Base-by-base conservation (phyloP, 2,329 filamentous ascomycete genomes). In the Claviceps paspali region DNA sequence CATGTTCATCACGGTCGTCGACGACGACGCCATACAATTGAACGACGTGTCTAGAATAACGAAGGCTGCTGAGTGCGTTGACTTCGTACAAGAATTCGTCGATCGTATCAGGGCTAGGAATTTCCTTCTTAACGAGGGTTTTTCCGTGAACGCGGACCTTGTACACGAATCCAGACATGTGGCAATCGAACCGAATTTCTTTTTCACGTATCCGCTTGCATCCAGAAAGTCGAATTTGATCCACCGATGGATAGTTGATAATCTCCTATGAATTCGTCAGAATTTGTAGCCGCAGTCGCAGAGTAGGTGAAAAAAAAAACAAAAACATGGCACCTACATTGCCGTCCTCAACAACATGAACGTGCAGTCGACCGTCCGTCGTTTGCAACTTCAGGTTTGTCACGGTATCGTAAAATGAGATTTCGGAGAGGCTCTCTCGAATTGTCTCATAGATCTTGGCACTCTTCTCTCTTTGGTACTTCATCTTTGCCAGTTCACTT, bases 21-120 rank as follows among this genome's bases (percentile, higher is more conserved):
- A 94, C 76, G 31, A 96, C 80, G 30, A 96, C 73, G 5, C 85
- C 91, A 49, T 87, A 79, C 48, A 96, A 85, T 34, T 76, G 70
- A 43, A 96, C 91, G 41, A 96, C 84, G 49, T 80, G 79, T 5
- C 68, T 65, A 2, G 84, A 83, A 39, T 73, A 75, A 29, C 70
- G 68, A 12, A 98, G 66, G 22, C 76, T 75, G 55, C 82, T 79
- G n/a, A 98, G 73, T 3, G 88, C 88, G 55, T 96, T 95, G 54
- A 95, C 82, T 60, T 98, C 91, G 56, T 98, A 98, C 2, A 96
- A 65, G 51, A 98, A 98, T 55, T 96, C 91, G 44, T 96, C 88
- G 15, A 96, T 79, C 0, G 84, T 91, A 50, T 96, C 88, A 2
- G 87, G 88, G 1, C 88, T 87, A 1, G 91, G 91, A 12, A 98